Evolutionary conservation across 345 rosid genomes (phyloP).

Genomic region (Eucalyptus microcorys): DNA sequence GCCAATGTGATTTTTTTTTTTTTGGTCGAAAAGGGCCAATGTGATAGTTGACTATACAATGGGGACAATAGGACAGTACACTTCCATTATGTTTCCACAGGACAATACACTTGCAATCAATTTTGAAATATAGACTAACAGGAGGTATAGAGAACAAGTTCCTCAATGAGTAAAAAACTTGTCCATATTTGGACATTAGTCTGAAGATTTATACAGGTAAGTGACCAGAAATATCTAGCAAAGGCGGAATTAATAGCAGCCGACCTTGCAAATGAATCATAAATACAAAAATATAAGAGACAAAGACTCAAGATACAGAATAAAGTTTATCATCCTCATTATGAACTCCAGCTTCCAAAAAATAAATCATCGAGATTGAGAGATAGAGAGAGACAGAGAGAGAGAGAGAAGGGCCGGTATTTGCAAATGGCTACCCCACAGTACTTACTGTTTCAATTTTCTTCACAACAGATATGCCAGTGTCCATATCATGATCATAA

Average conservation of each 20-base stretch:
- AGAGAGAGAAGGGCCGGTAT: not conserved
- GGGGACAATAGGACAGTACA: not conserved
- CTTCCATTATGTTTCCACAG: not conserved
- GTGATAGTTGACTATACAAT: not conserved
- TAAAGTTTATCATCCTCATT: not conserved
- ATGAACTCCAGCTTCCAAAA: not conserved
- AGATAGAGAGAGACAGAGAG: not conserved
- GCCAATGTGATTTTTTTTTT: not conserved
- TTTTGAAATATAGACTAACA: not conserved
- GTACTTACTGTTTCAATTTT: slow-evolving; percentile 69
- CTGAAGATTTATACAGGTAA: not conserved
- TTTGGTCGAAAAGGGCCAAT: not conserved
- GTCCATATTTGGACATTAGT: not conserved
- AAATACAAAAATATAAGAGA: not conserved
- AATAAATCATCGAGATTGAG: not conserved
- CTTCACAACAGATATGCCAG: slow-evolving; percentile 61
- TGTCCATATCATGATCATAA: slow-evolving; percentile 77
- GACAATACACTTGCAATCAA: not conserved
- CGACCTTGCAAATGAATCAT: not conserved
- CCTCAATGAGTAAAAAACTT: not conserved
- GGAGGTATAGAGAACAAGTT: not conserved
- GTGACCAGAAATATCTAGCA: not conserved
- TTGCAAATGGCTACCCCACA: not conserved
- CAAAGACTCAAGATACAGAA: not conserved
- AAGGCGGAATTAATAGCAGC: not conserved